Evolutionary conservation across 2,329 filamentous ascomycete genomes (phyloP), one percentile per base, ranked within the genome.

Genomic region (Claviceps pusilla): DNA sequence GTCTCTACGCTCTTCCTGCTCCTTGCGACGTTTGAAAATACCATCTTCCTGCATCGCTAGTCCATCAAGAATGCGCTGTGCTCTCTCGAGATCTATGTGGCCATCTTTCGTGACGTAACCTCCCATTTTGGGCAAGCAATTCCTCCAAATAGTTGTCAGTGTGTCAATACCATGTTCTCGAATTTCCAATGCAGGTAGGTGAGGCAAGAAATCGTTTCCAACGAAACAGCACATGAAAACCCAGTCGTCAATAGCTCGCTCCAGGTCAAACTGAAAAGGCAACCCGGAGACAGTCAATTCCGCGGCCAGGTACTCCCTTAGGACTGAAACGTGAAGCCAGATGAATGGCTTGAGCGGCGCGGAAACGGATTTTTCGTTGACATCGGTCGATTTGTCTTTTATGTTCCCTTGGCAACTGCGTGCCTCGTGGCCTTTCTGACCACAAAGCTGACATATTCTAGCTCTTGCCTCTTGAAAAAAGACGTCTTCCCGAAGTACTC

Each of bases 211-310:
- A 73, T 98, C 94, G 69, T 98, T 98, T 60, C 91, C 91, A 55
- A 97, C 91, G 67, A 97, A 97, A 73, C 94, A 97, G 72, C 91
- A 97, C 83, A 97, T 93, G 68, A 97, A 97, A 14, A 97, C 89
- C 93, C 91, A 97, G 66, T 97, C 91, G 69, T 97, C 93, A 56
- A 97, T 80, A 31, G 90, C 90, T 59, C 93, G 83, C 70, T 98
- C 93, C 48, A 98, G 76, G 66, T 98, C 89, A 69, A 95, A 97
- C 54, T 81, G 80, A 70, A 97, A 97, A 1, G 84, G 84, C 60
- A 95, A 80, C 54, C 83, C 79, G 19, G 88, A 84, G 39, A 96
- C 84, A 63, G 86, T 79, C 63, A 98, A 82, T 70, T 98, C 93
- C 52, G 88, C 84, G 55, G 86, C 89, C 54, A 98, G 77, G 66